These are phyloP conservation scores for Cyanophora paradoxa DNA, from an alignment of 78 protist genomes.

Conservation along the genomic window DNA sequence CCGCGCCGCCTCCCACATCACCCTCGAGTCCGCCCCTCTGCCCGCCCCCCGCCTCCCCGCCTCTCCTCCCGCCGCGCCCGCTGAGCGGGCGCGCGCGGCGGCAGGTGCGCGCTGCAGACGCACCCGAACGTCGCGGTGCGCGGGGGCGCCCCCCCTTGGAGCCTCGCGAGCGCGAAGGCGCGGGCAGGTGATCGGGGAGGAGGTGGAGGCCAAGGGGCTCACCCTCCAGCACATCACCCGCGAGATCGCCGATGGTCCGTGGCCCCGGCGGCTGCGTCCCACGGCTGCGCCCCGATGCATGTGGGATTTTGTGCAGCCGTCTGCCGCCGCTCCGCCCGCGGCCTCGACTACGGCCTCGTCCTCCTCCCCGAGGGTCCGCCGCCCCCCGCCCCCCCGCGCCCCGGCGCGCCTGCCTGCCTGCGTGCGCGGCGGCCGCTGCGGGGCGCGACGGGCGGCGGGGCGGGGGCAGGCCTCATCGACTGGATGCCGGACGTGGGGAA, in stretches of 20 bases:
- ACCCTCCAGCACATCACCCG: background rate
- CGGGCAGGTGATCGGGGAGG: constrained; percentile 47
- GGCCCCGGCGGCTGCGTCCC: no score
- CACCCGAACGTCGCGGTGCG: constrained; percentile 41
- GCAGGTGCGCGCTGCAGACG: constrained; percentile 39
- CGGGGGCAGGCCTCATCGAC: constrained; percentile 33
- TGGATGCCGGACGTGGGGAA: constrained; percentile 22
- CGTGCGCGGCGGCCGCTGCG: no score
- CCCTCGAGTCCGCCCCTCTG: constrained; percentile 28
- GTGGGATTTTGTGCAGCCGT: no score
- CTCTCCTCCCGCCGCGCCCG: background rate
- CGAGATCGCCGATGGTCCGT: constrained; percentile 32
- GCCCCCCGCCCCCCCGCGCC: no score
- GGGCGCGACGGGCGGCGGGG: no score
- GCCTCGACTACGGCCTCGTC: constrained; percentile 34
- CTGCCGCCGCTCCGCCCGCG: constrained; percentile 6
- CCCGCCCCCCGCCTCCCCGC: background rate
- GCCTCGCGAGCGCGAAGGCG: no score
- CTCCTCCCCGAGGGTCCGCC: constrained; percentile 40
- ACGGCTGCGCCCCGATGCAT: no score
- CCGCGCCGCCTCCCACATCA: constrained; percentile 53
- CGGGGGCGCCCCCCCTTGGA: no score
- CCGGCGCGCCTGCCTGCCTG: no score
- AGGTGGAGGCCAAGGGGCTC: constrained; percentile 10
- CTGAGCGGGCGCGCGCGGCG: background rate